Evolutionary conservation across 2,329 filamentous ascomycete genomes (phyloP).

Genomic region (Colletotrichum agaves): DNA sequence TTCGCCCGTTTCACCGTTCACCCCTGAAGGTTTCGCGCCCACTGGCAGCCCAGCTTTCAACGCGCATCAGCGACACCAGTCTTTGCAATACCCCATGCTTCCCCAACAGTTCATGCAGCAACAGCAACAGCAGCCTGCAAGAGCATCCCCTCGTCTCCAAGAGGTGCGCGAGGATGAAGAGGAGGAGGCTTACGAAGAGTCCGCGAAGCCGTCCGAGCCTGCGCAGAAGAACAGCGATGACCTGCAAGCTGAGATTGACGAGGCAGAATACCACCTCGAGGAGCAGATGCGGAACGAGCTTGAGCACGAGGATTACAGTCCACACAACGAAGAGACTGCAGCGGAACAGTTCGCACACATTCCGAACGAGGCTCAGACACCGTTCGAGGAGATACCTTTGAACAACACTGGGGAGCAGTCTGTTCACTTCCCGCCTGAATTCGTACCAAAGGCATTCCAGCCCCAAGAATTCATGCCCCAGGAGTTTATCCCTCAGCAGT

Average conservation of each 20-base stretch:
- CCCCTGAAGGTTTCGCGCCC: constrained; percentile 60
- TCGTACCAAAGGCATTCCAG: neutral
- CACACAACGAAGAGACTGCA: constrained; percentile 59
- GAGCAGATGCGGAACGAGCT: constrained; percentile 82
- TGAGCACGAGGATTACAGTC: constrained; percentile 81
- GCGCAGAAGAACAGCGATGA: constrained; percentile 66
- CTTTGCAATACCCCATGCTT: constrained; percentile 66
- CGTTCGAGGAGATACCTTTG: too few relatives aligned
- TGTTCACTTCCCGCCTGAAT: constrained; percentile 53
- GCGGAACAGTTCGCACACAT: constrained; percentile 16
- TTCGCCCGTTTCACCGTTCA: constrained; percentile 73
- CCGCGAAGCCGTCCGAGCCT: constrained; percentile 65
- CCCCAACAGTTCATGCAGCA: constrained; percentile 64
- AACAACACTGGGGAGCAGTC: constrained; percentile 57
- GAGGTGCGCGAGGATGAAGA: constrained; percentile 81
- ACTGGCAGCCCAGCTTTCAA: constrained; percentile 54
- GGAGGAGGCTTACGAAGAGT: constrained; percentile 66
- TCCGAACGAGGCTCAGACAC: constrained; percentile 18
- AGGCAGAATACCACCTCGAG: constrained; percentile 86
- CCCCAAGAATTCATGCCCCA: neutral
- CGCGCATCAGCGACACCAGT: constrained; percentile 67
- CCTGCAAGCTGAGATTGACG: constrained; percentile 85
- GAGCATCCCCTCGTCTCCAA: constrained; percentile 71
- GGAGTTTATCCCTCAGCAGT: constrained; percentile 52
- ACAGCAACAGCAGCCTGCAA: constrained; percentile 57